Evolutionary conservation across 2,329 filamentous ascomycete species (phyloP).

Genomic region (Orbilia javanica): DNA sequence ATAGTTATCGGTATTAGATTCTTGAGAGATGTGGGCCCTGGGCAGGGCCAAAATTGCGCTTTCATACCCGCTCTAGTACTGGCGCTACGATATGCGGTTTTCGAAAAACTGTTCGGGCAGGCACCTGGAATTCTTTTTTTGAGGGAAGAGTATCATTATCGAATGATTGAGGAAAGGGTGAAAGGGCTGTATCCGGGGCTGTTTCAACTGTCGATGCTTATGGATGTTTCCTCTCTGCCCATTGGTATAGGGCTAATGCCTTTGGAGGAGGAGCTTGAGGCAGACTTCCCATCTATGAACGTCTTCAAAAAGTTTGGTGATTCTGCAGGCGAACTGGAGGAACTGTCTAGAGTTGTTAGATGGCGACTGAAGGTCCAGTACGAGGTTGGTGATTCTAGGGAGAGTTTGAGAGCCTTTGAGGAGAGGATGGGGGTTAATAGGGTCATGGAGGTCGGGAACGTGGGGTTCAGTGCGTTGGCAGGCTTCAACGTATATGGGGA

Average conservation of each 20-base stretch:
- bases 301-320: conserved; percentile 29
- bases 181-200: conserved; percentile 1
- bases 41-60: conserved; percentile 19
- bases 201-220: neutral
- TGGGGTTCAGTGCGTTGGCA: neutral
- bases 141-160: neutral
- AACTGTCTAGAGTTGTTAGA: conserved; percentile 20
- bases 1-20: conserved; percentile 6
- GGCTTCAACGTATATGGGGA: neutral
- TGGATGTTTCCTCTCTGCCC: conserved; percentile 9
- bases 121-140: neutral
- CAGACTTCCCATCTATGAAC: neutral
- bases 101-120: conserved; percentile 4
- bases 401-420: conserved; percentile 23
- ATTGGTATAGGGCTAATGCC: conserved; percentile 12
- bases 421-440: conserved; percentile 23
- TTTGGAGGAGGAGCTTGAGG: neutral
- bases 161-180: neutral
- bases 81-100: conserved; percentile 25
- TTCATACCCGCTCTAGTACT: conserved; percentile 30
- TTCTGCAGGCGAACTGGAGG: conserved; percentile 25
- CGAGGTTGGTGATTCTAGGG: conserved; percentile 4
- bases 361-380: conserved; percentile 51
- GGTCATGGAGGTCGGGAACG: neutral
- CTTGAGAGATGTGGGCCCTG: conserved; percentile 8